Conservation (phyloP, 129 eudicot genomes). For the Dittrichia graveolens region DNA sequence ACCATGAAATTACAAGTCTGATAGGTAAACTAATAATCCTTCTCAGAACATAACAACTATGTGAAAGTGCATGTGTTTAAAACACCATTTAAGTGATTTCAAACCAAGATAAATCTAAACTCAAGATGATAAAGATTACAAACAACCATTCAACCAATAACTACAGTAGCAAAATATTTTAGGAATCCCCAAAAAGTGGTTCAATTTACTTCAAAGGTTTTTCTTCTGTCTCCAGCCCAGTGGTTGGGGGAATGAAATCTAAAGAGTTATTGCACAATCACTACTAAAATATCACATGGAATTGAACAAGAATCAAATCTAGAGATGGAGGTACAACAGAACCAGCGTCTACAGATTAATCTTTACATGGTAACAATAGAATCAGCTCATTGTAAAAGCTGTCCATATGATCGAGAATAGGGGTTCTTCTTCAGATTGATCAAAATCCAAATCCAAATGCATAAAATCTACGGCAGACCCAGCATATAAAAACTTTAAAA, state of each 20-base stretch:
- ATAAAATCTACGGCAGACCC: too few relatives aligned
- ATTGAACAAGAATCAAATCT: not conserved
- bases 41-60: not conserved
- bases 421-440: not conserved
- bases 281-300: constrained; percentile 11
- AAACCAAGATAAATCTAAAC: constrained; percentile 5
- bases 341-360: not conserved
- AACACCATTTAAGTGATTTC: not conserved
- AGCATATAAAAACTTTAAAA: not conserved
- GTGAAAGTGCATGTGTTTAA: not conserved
- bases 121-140: constrained; percentile 3
- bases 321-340: not conserved
- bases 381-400: not conserved
- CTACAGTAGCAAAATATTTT: not conserved
- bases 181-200: not conserved
- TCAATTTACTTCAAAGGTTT: not conserved
- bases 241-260: too few relatives aligned
- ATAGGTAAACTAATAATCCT: too few relatives aligned
- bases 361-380: not conserved
- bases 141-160: not conserved
- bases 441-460: constrained; percentile 14
- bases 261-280: too few relatives aligned
- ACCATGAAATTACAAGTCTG: not conserved
- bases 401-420: not conserved
- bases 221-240: too few relatives aligned